Percentiles rank a stretch among this genome's conserved stretches.
Conservation (phyloP, 225 moss, liverwort and hornwort genomes). For the Sphagnum tenellum region DNA sequence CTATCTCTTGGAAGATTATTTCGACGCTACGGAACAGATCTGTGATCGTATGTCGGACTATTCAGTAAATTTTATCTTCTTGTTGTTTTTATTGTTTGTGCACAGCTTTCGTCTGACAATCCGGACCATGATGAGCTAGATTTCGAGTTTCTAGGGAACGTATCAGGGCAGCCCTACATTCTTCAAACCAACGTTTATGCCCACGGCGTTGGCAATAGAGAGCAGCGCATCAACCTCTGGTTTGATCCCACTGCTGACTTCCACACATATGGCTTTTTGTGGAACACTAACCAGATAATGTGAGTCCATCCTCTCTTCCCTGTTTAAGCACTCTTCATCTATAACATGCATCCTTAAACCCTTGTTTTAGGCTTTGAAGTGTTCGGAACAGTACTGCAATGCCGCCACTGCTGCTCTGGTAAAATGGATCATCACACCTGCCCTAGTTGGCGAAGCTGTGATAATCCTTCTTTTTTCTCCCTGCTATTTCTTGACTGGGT, state of each 20-base stretch:
- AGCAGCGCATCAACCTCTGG: conserved; percentile 25
- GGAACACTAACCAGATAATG: conserved; percentile 43
- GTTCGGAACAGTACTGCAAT: no score
- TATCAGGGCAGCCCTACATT: conserved; percentile 23
- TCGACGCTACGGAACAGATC: no score
- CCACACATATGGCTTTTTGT: conserved; percentile 47
- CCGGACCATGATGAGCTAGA: conserved; percentile 38
- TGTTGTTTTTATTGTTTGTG: neutral
- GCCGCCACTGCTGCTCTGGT: no score
- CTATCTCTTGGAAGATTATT: no score
- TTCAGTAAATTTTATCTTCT: neutral
- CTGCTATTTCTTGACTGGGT: no score
- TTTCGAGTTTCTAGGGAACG: conserved; percentile 50
- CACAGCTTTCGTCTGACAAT: neutral
- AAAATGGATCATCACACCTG: no score
- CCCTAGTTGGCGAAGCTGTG: no score
- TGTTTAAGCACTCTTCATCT: no score
- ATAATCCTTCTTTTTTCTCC: no score
- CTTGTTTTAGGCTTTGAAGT: no score
- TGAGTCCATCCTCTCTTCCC: neutral
- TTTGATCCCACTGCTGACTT: conserved; percentile 32
- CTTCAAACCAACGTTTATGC: conserved; percentile 31
- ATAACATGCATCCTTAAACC: no score
- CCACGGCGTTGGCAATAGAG: conserved; percentile 19
- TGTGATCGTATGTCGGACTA: no score